These are phyloP conservation scores for Suillus variegatus DNA, from an alignment of 768 basidiomycete species.

Conservation along the genomic window DNA sequence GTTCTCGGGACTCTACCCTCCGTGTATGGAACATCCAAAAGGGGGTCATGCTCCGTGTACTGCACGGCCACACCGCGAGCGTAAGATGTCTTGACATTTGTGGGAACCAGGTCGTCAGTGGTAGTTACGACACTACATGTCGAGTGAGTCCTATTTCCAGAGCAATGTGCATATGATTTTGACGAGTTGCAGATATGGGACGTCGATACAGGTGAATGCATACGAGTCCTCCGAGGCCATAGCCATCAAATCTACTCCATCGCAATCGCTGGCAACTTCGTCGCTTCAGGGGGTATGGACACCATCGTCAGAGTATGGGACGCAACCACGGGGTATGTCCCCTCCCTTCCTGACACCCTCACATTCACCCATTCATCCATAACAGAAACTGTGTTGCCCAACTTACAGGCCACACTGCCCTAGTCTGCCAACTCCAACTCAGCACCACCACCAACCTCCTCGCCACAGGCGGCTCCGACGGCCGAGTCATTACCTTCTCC, in stretches of 20 bases:
- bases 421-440: slow-evolving; percentile 90
- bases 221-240: slow-evolving; percentile 82
- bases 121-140: slow-evolving; percentile 90
- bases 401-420: slow-evolving; percentile 87
- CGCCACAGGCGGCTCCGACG: slow-evolving; percentile 87
- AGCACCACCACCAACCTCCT: slow-evolving; percentile 56
- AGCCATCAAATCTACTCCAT: slow-evolving; percentile 89
- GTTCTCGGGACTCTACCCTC: slow-evolving; percentile 83
- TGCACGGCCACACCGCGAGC: slow-evolving; percentile 77
- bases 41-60: slow-evolving; percentile 62
- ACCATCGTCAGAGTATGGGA: slow-evolving; percentile 95
- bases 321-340: slow-evolving; percentile 69
- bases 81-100: slow-evolving; percentile 90
- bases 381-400: slow-evolving; percentile 77
- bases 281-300: slow-evolving; percentile 89
- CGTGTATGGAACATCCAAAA: slow-evolving; percentile 93
- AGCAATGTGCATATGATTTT: not conserved
- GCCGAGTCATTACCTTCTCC: slow-evolving; percentile 76
- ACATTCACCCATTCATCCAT: not conserved
- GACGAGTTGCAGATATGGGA: slow-evolving; percentile 71
- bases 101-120: slow-evolving; percentile 83
- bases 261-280: slow-evolving; percentile 81
- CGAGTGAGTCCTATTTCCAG: slow-evolving; percentile 50
- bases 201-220: slow-evolving; percentile 83
- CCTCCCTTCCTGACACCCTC: slow-evolving; percentile 6